Evolutionary conservation across 208 protist species (phyloP).

Genomic region (Porcisia hertigi): DNA sequence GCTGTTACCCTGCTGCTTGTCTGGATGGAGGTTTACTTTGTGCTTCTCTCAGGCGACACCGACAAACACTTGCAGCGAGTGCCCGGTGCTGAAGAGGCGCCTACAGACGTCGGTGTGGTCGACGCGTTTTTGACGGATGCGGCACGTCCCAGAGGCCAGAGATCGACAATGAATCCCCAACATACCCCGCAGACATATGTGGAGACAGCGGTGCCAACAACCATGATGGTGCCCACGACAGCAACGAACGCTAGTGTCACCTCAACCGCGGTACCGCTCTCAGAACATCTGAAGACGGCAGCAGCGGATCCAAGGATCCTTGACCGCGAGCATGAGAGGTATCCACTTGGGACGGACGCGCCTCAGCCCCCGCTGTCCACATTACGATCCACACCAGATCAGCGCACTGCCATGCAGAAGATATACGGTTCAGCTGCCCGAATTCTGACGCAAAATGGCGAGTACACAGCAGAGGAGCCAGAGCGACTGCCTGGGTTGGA

Average conservation of each 20-base stretch:
- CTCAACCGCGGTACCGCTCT: not conserved
- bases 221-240: not conserved
- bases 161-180: not conserved
- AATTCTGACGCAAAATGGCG: too few species aligned
- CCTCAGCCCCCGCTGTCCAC: too few species aligned
- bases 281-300: too few species aligned
- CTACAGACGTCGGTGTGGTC: not conserved
- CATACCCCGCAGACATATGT: too few species aligned
- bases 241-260: not conserved
- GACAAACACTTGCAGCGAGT: not conserved
- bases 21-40: not conserved
- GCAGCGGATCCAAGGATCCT: too few species aligned
- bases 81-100: not conserved
- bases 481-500: slow-evolving; percentile 31
- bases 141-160: not conserved
- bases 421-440: too few species aligned
- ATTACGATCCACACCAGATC: too few species aligned
- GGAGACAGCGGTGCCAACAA: not conserved
- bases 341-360: too few species aligned
- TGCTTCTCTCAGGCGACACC: not conserved
- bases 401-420: too few species aligned
- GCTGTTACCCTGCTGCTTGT: not conserved
- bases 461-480: slow-evolving; percentile 34
- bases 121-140: not conserved
- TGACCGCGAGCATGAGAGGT: too few species aligned